Evolutionary conservation across 1,284 basidiomycete genomes (phyloP), one percentile per base, ranked within the genome.

Genomic region (Moesziomyces aphidis): DNA sequence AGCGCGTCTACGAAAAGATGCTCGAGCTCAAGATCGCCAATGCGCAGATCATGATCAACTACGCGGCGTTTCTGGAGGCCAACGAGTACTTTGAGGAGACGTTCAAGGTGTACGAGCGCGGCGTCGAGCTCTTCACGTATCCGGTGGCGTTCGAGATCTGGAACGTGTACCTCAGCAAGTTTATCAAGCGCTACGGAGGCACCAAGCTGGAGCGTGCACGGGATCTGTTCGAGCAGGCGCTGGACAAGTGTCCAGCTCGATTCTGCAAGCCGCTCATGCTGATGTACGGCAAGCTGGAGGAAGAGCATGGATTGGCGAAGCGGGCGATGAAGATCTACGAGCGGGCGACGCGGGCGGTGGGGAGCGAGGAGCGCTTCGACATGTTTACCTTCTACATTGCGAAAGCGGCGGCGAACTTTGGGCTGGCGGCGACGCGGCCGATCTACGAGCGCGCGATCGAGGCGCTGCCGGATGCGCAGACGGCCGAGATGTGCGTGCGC

Each of bases 111-210:
- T 99, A 98, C 85, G 97, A 99, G 85, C 91, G 96, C 49, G 97
- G 97, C 47, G 94, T 97, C 10, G 97, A 99, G 77, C 87, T 98
- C 21, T 99, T 99, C 88, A 95, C 95, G 8, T 99, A 95, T 88
- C 97, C 97, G 0, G 91, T 99, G 50, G 96, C 94, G 3, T 99
- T 98, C 84, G 97, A 99, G 86, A 90, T 99, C 73, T 99, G 97
- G 96, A 99, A 99, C 85, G 96, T 97, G 62, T 99, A 98, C 85
- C 87, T 99, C 44, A 92, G 93, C 62, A 98, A 98, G 86, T 99
- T 99, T 83, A 90, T 96, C 73, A 96, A 95, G 86, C 91, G 97
- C 85, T 98, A 97, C 76, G 94, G 92, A 52, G 97, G 96, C 11
- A 88, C 90, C 51, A 99, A 97, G 86, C 87, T 99, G 22, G 97